Base-by-base conservation (phyloP, 1,284 basidiomycete species). In the Sanghuangporus sanghuang region DNA sequence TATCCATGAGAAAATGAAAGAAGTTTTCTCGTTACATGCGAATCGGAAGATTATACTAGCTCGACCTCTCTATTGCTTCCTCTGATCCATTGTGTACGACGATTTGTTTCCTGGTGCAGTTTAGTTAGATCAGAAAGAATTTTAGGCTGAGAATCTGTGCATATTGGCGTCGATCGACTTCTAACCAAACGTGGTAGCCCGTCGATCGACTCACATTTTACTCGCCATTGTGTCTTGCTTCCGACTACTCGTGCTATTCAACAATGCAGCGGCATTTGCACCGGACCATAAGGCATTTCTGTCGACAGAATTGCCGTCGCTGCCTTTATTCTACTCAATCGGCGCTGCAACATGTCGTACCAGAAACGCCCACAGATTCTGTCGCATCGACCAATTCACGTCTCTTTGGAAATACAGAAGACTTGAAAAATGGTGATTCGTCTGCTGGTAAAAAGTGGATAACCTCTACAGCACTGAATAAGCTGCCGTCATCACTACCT, bases 241-340 rank as follows among this genome's bases (percentile, higher is more conserved):
- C 9, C 12, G 21, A 1, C 23, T 39, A 9, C 23, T 21, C 21
- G 42, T 42, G 35, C n/a, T 6, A 39, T 39, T 9, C 21, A 23
- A 23, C 2, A 32, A 64, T 64, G 63, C 63, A 64, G 44, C 59
- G 59, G 23, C 48, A 61, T 18, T 32, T 64, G n/a, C 59, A 58
- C 27, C 23, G 38, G 18, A 52, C 59, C 21, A 36, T 64, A 21
- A 61, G 54, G 42, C 39, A 52, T 7, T 49, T 61, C 6, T 64
- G 59, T 53, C 63, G 59, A n/a, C 59, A 64, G 9, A 7, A 42
- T 39, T 64, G 63, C 52, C 59, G 59, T 32, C 63, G 56, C 8
- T 46, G 59, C 32, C 38, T 64, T 16, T 64, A 61, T 39, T 61
- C 63, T 7, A 40, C 44, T 21, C 59, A 64, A n/a, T 38, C 50